Evolutionary conservation across 2,329 filamentous ascomycete species (phyloP), one percentile per base, ranked within the genome.

Genomic region (Cladosporium austrohemisphaericum): DNA sequence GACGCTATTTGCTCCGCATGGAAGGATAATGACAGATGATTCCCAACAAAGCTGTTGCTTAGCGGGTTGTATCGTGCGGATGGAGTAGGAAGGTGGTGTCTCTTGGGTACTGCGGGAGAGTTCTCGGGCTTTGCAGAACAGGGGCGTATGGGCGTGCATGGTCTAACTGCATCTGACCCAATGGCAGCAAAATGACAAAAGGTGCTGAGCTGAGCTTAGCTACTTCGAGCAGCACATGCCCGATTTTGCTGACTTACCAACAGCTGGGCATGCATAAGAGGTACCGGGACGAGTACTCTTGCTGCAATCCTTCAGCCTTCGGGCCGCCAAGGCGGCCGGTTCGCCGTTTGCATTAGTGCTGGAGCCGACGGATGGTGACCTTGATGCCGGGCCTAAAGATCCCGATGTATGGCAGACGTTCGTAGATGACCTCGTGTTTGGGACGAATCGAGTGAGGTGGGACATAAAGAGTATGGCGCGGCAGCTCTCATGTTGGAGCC

Each of bases 51-150:
- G 20, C 19, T 20, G 25, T 14, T 29, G 44, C 41, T 45, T 25
- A 29, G 43, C 43, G 22, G n/a, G n/a, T n/a, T 35, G 29, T 25
- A n/a, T 33, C 28, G 9, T 23, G 25, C 33, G 44, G 33, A 38
- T 31, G 33, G 18, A 45, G 33, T 38, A 38, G 33, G 33, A 36
- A 37, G 44, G 32, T 38, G 44, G 23, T 47, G 41, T 45, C 25
- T 33, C 31, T 16, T 14, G 44, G 35, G 18, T 19, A 45, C 31
- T 20, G 41, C 41, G 31, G 20, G 31, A 14, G n/a, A 31, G 38
- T 11, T 29, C 44, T 41, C 38, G 31, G 11, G 25, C 6, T 26
- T 26, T 6, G 19, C 36, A 38, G 14, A 25, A 8, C 22, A n/a
- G 22, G 44, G 33, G 4, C 20, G 44, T 26, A 47, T 38, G 31